Evolutionary conservation across 78 protist genomes (phyloP), one percentile per base, ranked within the genome.

Genomic region (Dictyostelium firmibasis): DNA sequence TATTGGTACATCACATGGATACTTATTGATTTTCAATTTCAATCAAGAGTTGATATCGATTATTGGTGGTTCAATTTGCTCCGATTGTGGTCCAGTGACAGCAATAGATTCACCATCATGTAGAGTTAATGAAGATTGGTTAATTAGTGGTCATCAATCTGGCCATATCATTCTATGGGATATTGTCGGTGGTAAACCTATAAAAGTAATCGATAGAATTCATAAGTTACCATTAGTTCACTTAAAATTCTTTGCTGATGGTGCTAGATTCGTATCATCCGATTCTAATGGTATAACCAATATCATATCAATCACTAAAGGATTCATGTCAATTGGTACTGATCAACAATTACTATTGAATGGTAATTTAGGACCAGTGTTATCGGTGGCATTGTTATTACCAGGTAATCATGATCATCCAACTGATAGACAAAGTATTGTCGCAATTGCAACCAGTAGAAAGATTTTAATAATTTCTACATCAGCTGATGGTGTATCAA

Each of bases 1-100:
- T 35, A 89, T 89, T 53, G 94, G 94, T 81, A 89, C 94, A 27
- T 69, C 87, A 33, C 94, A 89, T 89, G 94, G 94, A 20, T 89
- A 81, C 50, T 7, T 89, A 53, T 41, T 89, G 82, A 50, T 89
- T 33, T 89, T 89, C 31, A 89, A 81, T 11, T 89, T 50, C 53
- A 43, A 89, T 81, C 87, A 89, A 70, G 94, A 78, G 50, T 70
- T 89, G n/a, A 3, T 89, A 4, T 76, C 85, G 0, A 89, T 89
- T 4, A 81, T 89, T 31, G 94, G 94, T 16, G 94, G 94, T 3
- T 47, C 87, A 3, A 81, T 89, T 10, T 75, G 84, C 35, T 85
- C 87, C 2, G 94, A 89, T 35, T 79, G 94, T n/a, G 94, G 94
- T 2, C 67, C 82, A 5, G 94, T 89, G 0, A 89, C 94, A 0